phyloP scores from a whole-genome alignment of 179 eudicot genomes.

The Silene coronaria region DNA sequence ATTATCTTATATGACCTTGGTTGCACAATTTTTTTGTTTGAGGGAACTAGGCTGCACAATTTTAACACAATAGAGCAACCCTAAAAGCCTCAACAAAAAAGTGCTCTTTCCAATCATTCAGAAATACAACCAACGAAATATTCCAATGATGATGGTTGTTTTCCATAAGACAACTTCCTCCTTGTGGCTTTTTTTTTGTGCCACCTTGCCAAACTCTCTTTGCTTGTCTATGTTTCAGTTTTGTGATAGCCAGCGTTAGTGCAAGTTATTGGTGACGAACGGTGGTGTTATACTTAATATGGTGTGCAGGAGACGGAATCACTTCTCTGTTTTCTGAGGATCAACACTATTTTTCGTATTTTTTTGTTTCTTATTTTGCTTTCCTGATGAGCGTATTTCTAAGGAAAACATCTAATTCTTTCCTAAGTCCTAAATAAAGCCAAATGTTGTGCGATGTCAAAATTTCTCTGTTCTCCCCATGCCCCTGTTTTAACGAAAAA shows the following conservation, averaged over 20 bases:
- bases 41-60: too few relatives aligned
- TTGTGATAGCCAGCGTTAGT: neutral
- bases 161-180: too few relatives aligned
- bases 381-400: neutral
- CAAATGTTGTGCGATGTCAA: neutral
- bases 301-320: conserved; percentile 2
- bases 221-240: neutral
- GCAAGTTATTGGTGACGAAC: neutral
- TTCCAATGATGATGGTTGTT: too few relatives aligned
- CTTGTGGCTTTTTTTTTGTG: neutral
- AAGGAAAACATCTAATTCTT: neutral
- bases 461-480: neutral
- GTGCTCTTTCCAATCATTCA: neutral
- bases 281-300: neutral
- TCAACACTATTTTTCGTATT: neutral
- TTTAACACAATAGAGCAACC: too few relatives aligned
- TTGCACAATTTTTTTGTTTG: too few relatives aligned
- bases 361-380: neutral
- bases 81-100: too few relatives aligned
- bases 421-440: neutral
- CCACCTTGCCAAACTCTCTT: neutral
- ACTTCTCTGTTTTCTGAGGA: neutral
- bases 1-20: too few relatives aligned
- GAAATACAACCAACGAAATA: too few relatives aligned
- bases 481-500: neutral